These are phyloP conservation scores for Vanderwaltozyma polyspora DNA, from an alignment of 805 yeast genomes.

Conservation along the genomic window DNA sequence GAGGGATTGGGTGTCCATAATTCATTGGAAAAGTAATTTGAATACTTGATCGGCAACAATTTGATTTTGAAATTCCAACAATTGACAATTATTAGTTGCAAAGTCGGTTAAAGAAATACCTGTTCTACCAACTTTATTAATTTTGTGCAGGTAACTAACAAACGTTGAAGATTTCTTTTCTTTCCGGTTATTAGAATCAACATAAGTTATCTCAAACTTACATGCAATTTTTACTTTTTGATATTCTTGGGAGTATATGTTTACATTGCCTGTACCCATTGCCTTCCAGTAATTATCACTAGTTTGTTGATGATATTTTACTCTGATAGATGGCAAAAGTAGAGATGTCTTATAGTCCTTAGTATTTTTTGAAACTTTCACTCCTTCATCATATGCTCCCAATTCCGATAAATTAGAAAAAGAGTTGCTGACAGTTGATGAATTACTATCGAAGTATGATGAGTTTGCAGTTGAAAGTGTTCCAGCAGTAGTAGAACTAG, in stretches of 20 bases:
- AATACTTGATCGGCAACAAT: slow-evolving; percentile 17
- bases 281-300: slow-evolving; percentile 14
- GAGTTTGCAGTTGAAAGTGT: slow-evolving; percentile 20
- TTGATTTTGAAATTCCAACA: slow-evolving; percentile 21
- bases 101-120: slow-evolving; percentile 14
- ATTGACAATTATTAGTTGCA: slow-evolving; percentile 6
- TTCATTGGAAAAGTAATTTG: slow-evolving; percentile 12
- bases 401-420: slow-evolving; percentile 3
- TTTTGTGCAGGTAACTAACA: slow-evolving; percentile 7
- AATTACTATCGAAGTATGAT: slow-evolving; percentile 9
- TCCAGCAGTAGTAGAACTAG: slow-evolving; percentile 16
- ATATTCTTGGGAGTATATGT: slow-evolving; percentile 15
- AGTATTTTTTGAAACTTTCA: background rate
- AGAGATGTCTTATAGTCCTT: slow-evolving; percentile 6
- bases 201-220: slow-evolving; percentile 9
- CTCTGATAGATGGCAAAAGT: slow-evolving; percentile 16
- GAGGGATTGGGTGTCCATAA: too few species aligned
- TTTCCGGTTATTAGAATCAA: background rate
- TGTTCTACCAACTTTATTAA: slow-evolving; percentile 21
- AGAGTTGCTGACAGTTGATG: slow-evolving; percentile 7
- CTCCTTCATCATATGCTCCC: background rate
- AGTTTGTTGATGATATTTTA: slow-evolving; percentile 13
- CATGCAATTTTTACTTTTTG: slow-evolving; percentile 9
- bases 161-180: slow-evolving; percentile 1
- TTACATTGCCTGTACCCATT: slow-evolving; percentile 9